These are phyloP conservation scores for Nothophaeocryptopus gaeumannii DNA, from an alignment of 2,329 filamentous ascomycete genomes.

Conservation along the genomic window DNA sequence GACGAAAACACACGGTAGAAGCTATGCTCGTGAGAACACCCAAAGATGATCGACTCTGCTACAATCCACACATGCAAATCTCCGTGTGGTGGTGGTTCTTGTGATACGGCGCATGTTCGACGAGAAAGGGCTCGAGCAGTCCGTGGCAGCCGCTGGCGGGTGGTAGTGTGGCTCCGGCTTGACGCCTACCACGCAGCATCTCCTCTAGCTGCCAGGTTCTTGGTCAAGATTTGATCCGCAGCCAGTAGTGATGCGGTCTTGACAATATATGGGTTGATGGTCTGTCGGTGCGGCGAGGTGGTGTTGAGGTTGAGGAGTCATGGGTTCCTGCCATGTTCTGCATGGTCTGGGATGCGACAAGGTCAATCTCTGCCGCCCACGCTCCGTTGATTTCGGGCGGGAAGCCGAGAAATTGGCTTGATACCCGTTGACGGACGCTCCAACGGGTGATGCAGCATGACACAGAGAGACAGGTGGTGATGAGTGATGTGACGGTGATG, in stretches of 20 bases:
- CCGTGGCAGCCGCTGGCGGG: background rate
- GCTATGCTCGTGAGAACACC: background rate
- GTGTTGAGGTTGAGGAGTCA: background rate
- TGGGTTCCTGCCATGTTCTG: too few species aligned
- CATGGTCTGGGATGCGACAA: too few species aligned
- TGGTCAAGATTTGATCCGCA: background rate
- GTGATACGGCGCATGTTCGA: background rate
- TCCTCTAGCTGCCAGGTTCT: background rate
- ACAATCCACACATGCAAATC: background rate
- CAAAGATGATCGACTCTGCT: background rate
- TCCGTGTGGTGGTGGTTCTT: too few species aligned
- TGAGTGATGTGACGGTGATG: too few species aligned
- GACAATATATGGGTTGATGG: background rate
- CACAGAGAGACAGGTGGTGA: too few species aligned
- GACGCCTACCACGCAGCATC: background rate
- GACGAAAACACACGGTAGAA: background rate
- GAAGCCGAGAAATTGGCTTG: constrained; percentile 1
- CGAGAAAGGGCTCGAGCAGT: background rate
- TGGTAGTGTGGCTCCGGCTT: background rate
- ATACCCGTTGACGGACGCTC: background rate
- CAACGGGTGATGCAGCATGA: too few species aligned
- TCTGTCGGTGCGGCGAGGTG: background rate
- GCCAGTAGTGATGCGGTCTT: background rate
- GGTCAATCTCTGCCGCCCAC: background rate
- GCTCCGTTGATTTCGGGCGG: background rate